Evolutionary conservation across 2,329 filamentous ascomycete species (phyloP).

Genomic region (Hysterium pulicare): DNA sequence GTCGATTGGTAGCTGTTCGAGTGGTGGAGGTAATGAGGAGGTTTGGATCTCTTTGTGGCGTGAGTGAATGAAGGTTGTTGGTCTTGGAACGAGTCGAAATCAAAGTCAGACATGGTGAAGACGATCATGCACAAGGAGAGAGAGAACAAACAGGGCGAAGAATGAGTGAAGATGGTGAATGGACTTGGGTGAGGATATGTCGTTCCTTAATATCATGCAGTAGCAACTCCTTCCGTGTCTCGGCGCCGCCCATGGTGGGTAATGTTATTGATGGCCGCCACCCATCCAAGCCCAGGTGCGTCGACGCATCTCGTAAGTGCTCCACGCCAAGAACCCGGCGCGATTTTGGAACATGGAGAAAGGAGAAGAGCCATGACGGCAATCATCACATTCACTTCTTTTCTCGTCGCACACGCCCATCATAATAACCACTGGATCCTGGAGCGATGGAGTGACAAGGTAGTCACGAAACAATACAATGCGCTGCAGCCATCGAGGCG

Average conservation of each 20-base stretch:
- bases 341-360: too few species aligned
- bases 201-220: neutral
- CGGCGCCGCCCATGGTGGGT: too few species aligned
- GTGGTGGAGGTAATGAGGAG: conserved; percentile 4
- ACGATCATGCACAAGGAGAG: conserved; percentile 9
- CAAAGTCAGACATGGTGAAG: conserved; percentile 19
- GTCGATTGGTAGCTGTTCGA: conserved; percentile 5
- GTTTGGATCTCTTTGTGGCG: conserved; percentile 2
- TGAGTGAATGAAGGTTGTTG: conserved; percentile 1
- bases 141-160: conserved; percentile 6
- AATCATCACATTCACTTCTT: conserved; percentile 1
- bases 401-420: conserved; percentile 1
- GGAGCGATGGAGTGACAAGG: too few species aligned
- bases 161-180: neutral
- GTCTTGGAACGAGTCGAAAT: conserved; percentile 6
- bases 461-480: conserved; percentile 19
- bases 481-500: conserved; percentile 27
- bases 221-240: too few species aligned
- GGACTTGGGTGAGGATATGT: neutral
- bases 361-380: conserved; percentile 7
- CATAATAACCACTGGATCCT: neutral
- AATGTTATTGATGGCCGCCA: too few species aligned
- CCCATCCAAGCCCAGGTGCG: too few species aligned
- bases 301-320: too few species aligned
- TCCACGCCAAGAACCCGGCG: too few species aligned